Evolutionary conservation across 768 basidiomycete genomes (phyloP), one percentile per base, ranked within the genome.

Genomic region (Xerocomus potaroensis): DNA sequence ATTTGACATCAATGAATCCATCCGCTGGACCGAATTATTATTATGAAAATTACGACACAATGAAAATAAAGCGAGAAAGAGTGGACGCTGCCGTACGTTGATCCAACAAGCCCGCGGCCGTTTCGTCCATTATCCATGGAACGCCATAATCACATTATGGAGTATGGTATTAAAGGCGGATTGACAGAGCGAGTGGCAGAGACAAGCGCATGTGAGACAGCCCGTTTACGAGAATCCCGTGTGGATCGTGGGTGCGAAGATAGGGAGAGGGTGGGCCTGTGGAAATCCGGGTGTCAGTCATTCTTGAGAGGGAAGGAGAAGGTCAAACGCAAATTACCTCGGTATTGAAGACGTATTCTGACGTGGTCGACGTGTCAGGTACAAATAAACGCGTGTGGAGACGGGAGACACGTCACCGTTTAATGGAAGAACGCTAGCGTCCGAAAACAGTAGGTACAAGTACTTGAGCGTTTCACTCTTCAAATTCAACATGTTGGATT

Each of bases 391-490:
- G 21, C 31, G 15, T 11, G 26, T 42, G 31, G 5, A 36, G 18
- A 15, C 3, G 10, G 15, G 42, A 21, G 24, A 80, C 87, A 62
- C 23, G 18, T 36, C 56, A 91, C 89, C 70, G 44, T 81, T 76
- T 48, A 95, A 62, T 1, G 93, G 83, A 33, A 95, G 67, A n/a
- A 83, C 75, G 23, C 63, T 72, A 7, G 76, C 74, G 57, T 91
- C 88, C 45, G 83, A 79, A 63, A 95, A 98, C 4, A 96, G 69
- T 53, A 95, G 66, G 64, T 85, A 96, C 18, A 98, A 73, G 67
- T 96, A 96, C 65, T 97, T 93, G 49, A 93, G 67, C 6, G 90
- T 93, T 66, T 92, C 90, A 55, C 87, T 86, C 90, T 91, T 60
- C 29, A 41, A 32, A 30, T 42, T n/a, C n/a, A 8, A 23, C 23